Evolutionary conservation across 1,284 basidiomycete species (phyloP), one percentile per base, ranked within the genome.

Genomic region (Tilletia setariae): DNA sequence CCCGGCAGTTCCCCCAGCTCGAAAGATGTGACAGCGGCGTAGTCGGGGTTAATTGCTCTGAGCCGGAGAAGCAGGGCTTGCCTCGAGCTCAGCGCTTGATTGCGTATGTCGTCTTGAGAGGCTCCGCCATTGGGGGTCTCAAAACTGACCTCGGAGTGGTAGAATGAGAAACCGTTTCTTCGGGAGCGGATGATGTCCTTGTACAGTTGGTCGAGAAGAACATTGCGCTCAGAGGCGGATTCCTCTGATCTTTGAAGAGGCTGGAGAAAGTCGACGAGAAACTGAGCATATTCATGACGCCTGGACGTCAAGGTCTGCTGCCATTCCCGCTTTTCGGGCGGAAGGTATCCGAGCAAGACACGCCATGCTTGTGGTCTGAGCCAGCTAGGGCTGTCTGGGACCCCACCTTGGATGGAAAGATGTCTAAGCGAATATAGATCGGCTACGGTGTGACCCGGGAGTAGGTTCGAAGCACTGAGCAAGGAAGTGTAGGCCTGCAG

Each of bases 281-380:
- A 72, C 67, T 21, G 76, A 2, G 56, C 75, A 68, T 82, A 82
- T 11, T 81, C 78, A 21, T 64, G 70, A 25, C 80, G 71, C 28
- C 77, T 61, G 23, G 71, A 74, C 9, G 68, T 67, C 6, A 80
- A 56, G 1, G 71, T 74, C 6, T 66, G 59, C 0, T 67, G 64
- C 80, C 80, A 82, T 23, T 76, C 70, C 23, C 69, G 68, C 72
- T 80, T 80, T 21, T 80, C 79, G 28, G 72, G 70, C 1, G 78
- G 74, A 13, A 82, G 62, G 66, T 77, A 80, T 42, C 74, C 76
- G 16, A 82, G 68, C 1, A 82, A 67, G 2, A 81, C 72, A 44
- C 78, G 78, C 79, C 80, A 82, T 6, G 79, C 75, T 66, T 79
- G 77, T 1, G 80, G 68, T 35, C 80, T 67, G 19, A 79, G 72